Evolutionary conservation across 805 yeast species (phyloP), one percentile per base, ranked within the genome.

Genomic region (Ogataea wickerhamii): DNA sequence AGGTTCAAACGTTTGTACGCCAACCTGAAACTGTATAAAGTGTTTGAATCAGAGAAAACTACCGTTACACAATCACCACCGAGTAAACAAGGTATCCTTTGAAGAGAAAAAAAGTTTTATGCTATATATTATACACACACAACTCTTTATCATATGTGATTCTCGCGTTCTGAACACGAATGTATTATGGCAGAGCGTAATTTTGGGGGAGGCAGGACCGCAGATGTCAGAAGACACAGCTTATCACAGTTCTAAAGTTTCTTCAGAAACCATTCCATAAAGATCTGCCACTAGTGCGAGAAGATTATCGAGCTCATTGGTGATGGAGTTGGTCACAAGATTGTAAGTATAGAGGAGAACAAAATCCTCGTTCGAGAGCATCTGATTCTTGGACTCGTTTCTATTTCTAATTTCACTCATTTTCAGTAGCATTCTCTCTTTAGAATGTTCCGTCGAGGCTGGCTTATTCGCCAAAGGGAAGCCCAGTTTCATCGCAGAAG

Each of bases 391-490:
- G 23, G 59, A 47, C 23, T 53, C 54, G 16, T 43, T 45, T 26
- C 63, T 49, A 39, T 60, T 52, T 35, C 93, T 62, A 14, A 80
- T 74, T 42, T 76, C 78, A 43, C 74, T 78, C 45, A 85, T 64
- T 48, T 82, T 84, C 32, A 68, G 73, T 45, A 85, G 66, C 66
- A 86, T 67, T 23, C 88, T 60, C 44, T 80, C 86, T 48, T 80
- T 75, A 0, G 93, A 81, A 53, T 81, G 84, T 29, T 76, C 84
- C 0, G 87, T 81, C 0, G 86, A 78, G 0, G 93, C 91, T 1
- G 89, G 81, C 48, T 79, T 80, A 18, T 73, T 75, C 0, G 95
- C 94, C 18, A 86, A 55, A 2, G 95, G 95, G 40, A 84, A 76
- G 3, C 88, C 87, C 7, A 86, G 63, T 29, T 77, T 73, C 64